These are phyloP conservation scores for Gamsiella multidivaricata DNA, from an alignment of 192 early-diverging fungal species.

Conservation along the genomic window DNA sequence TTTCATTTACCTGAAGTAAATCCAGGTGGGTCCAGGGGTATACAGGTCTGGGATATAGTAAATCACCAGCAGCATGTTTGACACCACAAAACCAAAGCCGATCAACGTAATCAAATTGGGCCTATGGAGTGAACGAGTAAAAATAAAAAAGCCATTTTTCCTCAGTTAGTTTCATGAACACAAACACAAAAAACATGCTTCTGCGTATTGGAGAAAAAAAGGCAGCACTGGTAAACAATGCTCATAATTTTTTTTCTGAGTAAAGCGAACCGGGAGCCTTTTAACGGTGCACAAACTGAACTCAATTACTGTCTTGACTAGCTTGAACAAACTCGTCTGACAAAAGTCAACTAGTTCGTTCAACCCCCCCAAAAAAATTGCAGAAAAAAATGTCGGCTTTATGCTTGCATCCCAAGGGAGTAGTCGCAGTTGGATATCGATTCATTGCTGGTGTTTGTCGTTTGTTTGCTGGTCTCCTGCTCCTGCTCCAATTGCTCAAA, in stretches of 20 bases:
- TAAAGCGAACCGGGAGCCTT: conserved; percentile 3
- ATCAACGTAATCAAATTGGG: conserved; percentile 88
- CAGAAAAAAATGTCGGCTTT: no score
- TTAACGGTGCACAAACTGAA: conserved; percentile 7
- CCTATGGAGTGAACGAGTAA: conserved; percentile 23
- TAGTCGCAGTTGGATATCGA: no score
- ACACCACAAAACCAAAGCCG: conserved; percentile 80
- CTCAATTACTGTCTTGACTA: background rate
- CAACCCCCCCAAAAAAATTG: no score
- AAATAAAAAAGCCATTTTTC: background rate
- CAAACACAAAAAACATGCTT: no score
- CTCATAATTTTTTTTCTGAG: conserved; percentile 4
- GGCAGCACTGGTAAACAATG: background rate
- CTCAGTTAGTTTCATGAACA: conserved; percentile 5
- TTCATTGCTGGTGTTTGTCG: no score
- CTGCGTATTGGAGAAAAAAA: background rate
- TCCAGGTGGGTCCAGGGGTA: conserved; percentile 76
- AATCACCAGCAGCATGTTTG: conserved; percentile 78
- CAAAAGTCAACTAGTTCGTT: no score
- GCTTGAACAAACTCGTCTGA: no score
- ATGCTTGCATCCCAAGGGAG: no score
- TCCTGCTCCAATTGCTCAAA: no score
- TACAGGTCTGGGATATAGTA: conserved; percentile 76
- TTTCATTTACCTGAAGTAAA: conserved; percentile 62
- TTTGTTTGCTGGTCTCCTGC: no score